phyloP scores from a whole-genome alignment of 805 yeast species.

The Aciculoconidium aculeatum region DNA sequence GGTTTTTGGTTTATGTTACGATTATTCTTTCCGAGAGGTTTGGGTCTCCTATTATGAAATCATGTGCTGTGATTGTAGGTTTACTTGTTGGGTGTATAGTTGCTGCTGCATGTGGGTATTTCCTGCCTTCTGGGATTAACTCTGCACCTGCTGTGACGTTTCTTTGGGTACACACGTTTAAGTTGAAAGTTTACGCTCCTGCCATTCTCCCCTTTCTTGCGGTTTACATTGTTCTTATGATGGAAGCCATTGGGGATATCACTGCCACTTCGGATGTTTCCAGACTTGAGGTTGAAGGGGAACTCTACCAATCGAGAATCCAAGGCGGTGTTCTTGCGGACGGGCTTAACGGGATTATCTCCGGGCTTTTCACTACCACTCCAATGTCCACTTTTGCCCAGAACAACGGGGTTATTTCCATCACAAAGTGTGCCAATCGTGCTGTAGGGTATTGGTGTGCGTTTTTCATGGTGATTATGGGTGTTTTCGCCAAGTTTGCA shows the following conservation, averaged over 20 bases:
- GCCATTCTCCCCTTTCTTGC: conserved; percentile 82
- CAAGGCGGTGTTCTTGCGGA: conserved; percentile 93
- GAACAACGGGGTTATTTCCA: conserved; percentile 89
- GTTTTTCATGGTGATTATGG: conserved; percentile 78
- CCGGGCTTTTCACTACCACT: conserved; percentile 78
- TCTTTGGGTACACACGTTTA: conserved; percentile 84
- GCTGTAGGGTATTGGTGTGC: conserved; percentile 76
- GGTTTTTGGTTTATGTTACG: conserved; percentile 71
- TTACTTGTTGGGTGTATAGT: conserved; percentile 84
- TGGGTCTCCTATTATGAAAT: conserved; percentile 93
- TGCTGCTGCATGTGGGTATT: conserved; percentile 87
- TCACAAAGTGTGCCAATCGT: conserved; percentile 88
- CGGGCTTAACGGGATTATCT: conserved; percentile 72
- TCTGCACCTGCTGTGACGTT: conserved; percentile 79
- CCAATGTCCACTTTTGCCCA: conserved; percentile 93
- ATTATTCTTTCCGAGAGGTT: conserved; percentile 76
- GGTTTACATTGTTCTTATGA: conserved; percentile 72
- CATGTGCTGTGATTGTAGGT: conserved; percentile 88
- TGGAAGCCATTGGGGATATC: conserved; percentile 94
- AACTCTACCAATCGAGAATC: conserved; percentile 71
- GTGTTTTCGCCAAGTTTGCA: conserved; percentile 55
- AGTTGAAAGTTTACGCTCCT: conserved; percentile 72
- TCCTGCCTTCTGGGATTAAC: conserved; percentile 49
- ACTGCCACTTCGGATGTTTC: conserved; percentile 94
- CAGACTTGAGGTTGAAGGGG: conserved; percentile 78